Percentiles rank a stretch among this genome's conserved stretches.
These are phyloP conservation scores for Acacia melanoxylon DNA, from an alignment of 306 rosid species.

Conservation along the genomic window DNA sequence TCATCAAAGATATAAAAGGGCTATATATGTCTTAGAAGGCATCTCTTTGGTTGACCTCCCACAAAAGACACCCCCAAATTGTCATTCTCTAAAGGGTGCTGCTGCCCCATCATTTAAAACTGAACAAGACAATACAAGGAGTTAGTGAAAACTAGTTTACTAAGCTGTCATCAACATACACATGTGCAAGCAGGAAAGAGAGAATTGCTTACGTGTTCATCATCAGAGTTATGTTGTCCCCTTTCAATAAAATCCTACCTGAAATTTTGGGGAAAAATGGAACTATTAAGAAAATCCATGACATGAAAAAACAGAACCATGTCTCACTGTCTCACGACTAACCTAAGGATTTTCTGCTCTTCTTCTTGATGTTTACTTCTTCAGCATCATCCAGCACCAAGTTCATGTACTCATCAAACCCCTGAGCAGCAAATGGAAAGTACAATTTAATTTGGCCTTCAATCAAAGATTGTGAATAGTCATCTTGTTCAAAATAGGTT, in stretches of 20 bases:
- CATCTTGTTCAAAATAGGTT: background rate
- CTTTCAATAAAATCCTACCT: constrained; percentile 76
- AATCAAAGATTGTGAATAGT: background rate
- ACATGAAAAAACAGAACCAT: background rate
- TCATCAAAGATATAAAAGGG: background rate
- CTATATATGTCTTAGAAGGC: background rate
- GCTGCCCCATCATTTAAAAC: constrained; percentile 49
- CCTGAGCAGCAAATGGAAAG: constrained; percentile 34
- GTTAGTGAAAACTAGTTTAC: background rate
- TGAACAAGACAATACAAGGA: constrained; percentile 13
- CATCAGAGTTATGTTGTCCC: constrained; percentile 79
- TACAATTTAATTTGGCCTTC: background rate
- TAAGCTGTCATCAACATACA: background rate
- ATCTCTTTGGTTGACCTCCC: background rate
- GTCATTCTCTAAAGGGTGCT: background rate
- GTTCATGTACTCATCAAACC: constrained; percentile 80
- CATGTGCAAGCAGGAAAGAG: background rate
- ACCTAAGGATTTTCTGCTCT: constrained; percentile 62
- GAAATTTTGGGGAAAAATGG: constrained; percentile 16
- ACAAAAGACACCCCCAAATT: background rate
- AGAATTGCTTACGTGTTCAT: constrained; percentile 60
- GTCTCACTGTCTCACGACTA: background rate
- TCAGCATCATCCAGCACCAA: constrained; percentile 75
- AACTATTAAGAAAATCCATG: background rate
- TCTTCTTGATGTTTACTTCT: constrained; percentile 68